Conservation (phyloP, 2,329 filamentous ascomycete species). For the Metarhizium guizhouense region DNA sequence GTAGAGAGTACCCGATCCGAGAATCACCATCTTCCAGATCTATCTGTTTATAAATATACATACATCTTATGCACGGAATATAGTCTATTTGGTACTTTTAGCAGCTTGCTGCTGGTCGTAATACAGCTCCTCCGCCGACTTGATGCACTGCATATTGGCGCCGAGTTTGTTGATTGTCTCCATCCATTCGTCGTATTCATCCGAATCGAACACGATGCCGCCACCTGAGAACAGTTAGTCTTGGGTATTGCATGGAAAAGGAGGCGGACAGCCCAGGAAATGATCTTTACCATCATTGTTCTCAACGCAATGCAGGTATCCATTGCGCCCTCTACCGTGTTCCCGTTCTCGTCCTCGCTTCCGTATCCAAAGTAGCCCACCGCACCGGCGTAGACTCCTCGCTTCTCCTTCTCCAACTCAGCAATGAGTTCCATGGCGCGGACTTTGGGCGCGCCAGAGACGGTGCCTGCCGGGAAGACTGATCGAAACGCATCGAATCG, state of each 20-base stretch:
- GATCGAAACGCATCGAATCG: slow-evolving; percentile 92
- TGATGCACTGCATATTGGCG: slow-evolving; percentile 83
- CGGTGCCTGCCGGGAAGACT: slow-evolving; percentile 95
- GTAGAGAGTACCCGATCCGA: too few relatives aligned
- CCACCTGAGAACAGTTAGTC: slow-evolving; percentile 42
- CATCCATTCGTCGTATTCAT: slow-evolving; percentile 87
- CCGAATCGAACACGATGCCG: slow-evolving; percentile 90
- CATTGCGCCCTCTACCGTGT: slow-evolving; percentile 73
- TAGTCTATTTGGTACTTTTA: background rate
- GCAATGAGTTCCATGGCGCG: slow-evolving; percentile 95
- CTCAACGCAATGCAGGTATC: slow-evolving; percentile 74
- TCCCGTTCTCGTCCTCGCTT: slow-evolving; percentile 54
- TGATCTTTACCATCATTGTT: slow-evolving; percentile 79
- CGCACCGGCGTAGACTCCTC: slow-evolving; percentile 90
- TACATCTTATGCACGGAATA: background rate
- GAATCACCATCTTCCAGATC: background rate
- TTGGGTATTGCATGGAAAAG: background rate
- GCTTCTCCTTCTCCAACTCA: slow-evolving; percentile 87
- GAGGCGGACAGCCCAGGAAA: background rate
- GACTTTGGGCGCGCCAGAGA: slow-evolving; percentile 92
- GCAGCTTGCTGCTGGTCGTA: slow-evolving; percentile 23
- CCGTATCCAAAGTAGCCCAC: slow-evolving; percentile 95
- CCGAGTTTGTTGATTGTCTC: slow-evolving; percentile 91
- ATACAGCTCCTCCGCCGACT: slow-evolving; percentile 66
- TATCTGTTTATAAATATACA: too few relatives aligned